Evolutionary conservation across 2,329 filamentous ascomycete genomes (phyloP).

Genomic region (Fusarium begoniae): DNA sequence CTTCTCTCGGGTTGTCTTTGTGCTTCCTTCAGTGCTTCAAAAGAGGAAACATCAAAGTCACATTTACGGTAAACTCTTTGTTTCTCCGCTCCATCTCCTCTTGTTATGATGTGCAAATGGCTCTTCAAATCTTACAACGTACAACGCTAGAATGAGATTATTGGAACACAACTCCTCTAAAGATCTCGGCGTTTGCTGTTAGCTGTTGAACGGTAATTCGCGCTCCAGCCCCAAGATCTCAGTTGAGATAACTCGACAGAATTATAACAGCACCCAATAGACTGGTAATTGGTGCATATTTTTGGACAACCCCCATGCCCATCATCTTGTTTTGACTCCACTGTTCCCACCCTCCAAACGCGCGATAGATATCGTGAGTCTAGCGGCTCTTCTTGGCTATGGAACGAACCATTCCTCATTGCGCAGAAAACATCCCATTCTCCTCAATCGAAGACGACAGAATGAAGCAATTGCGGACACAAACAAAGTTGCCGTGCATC

Average conservation of each 20-base stretch:
- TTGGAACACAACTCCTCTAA: constrained; percentile 8
- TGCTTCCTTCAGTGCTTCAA: not conserved
- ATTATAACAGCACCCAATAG: not conserved
- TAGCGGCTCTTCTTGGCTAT: constrained; percentile 20
- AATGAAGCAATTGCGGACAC: not conserved
- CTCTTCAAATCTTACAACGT: constrained; percentile 3
- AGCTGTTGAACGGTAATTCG: constrained; percentile 13
- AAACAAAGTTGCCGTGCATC: constrained; percentile 3
- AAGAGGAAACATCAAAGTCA: not conserved
- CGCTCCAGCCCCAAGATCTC: constrained; percentile 15
- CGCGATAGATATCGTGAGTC: constrained; percentile 30
- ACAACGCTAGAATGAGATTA: constrained; percentile 22
- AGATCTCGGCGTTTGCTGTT: constrained; percentile 10
- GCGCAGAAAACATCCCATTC: not conserved
- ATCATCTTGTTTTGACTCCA: constrained; percentile 35
- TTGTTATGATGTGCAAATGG: not conserved
- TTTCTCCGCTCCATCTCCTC: not conserved
- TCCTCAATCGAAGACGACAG: not conserved
- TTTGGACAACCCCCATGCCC: constrained; percentile 18
- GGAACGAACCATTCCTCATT: constrained; percentile 27
- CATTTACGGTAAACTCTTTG: not conserved
- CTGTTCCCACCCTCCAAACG: constrained; percentile 27
- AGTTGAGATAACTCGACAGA: not conserved
- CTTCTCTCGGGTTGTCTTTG: not conserved
- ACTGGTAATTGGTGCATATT: not conserved